Evolutionary conservation across 768 basidiomycete species (phyloP).

Genomic region (Tricholoma sp.): DNA sequence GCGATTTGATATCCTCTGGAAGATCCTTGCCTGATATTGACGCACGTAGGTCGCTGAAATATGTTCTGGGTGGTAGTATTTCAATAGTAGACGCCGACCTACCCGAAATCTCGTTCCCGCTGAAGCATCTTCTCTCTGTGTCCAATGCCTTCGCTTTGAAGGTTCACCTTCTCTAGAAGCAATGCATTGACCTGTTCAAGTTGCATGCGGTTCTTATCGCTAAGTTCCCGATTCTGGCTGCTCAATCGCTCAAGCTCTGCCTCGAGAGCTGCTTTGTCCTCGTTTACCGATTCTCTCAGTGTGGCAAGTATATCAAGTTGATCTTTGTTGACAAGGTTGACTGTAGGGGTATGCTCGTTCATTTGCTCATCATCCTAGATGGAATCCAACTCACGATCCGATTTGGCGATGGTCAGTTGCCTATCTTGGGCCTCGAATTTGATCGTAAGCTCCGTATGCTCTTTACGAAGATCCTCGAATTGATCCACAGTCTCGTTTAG

Average conservation of each 20-base stretch:
- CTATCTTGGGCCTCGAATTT: slow-evolving; percentile 53
- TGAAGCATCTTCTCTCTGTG: slow-evolving; percentile 84
- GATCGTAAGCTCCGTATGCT: slow-evolving; percentile 68
- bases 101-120: slow-evolving; percentile 85
- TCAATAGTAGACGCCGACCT: slow-evolving; percentile 10
- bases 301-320: slow-evolving; percentile 86
- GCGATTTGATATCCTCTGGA: slow-evolving; percentile 77
- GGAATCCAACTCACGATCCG: slow-evolving; percentile 59
- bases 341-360: slow-evolving; percentile 34
- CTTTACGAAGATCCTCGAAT: slow-evolving; percentile 63
- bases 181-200: slow-evolving; percentile 81
- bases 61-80: neutral
- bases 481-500: slow-evolving; percentile 85
- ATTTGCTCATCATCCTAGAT: neutral
- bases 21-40: slow-evolving; percentile 73
- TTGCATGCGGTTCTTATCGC: slow-evolving; percentile 86
- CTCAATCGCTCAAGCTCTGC: slow-evolving; percentile 58
- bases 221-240: slow-evolving; percentile 63
- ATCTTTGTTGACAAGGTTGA: slow-evolving; percentile 89
- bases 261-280: slow-evolving; percentile 77
- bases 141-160: slow-evolving; percentile 88
- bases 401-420: slow-evolving; percentile 79
- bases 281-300: slow-evolving; percentile 82
- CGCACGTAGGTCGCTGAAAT: slow-evolving; percentile 65
- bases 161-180: slow-evolving; percentile 85